Conservation (phyloP, 164 flowering plant genomes). For the Nymphaea colorata region DNA sequence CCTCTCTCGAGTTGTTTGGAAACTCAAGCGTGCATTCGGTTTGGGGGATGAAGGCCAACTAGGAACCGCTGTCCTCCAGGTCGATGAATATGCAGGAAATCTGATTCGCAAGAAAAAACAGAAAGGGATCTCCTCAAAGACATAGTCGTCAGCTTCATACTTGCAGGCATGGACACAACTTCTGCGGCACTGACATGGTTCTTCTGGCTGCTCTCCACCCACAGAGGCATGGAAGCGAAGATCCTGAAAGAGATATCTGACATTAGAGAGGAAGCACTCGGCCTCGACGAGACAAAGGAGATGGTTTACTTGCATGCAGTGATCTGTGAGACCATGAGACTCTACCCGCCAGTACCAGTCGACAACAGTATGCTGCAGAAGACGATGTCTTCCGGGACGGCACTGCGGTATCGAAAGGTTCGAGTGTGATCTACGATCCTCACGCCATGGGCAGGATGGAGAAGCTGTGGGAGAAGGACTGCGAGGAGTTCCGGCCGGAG, state of each 20-base stretch:
- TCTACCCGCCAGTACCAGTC: constrained; percentile 40
- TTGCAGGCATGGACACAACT: constrained; percentile 73
- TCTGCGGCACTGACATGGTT: constrained; percentile 52
- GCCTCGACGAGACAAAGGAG: not conserved
- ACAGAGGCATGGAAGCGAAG: constrained; percentile 25
- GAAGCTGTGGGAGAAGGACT: constrained; percentile 36
- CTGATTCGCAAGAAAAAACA: constrained; percentile 27
- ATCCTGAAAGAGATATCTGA: constrained; percentile 27
- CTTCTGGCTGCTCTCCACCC: constrained; percentile 33
- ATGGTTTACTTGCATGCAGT: constrained; percentile 32
- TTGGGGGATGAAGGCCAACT: constrained; percentile 37
- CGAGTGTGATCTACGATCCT: constrained; percentile 27
- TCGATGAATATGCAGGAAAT: constrained; percentile 29
- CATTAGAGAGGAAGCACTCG: not conserved
- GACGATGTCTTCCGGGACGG: constrained; percentile 59
- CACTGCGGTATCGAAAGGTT: constrained; percentile 33
- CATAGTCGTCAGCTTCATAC: constrained; percentile 49
- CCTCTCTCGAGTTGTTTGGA: constrained; percentile 34
- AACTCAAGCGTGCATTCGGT: constrained; percentile 28
- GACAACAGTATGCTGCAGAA: constrained; percentile 20
- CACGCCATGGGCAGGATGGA: constrained; percentile 55
- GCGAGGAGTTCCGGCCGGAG: constrained; percentile 35
- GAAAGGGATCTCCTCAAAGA: constrained; percentile 29
- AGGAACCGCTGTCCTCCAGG: constrained; percentile 18
- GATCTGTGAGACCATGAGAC: constrained; percentile 41